phyloP scores from a whole-genome alignment of 768 basidiomycete species.

The Hirschioporus abietinus region DNA sequence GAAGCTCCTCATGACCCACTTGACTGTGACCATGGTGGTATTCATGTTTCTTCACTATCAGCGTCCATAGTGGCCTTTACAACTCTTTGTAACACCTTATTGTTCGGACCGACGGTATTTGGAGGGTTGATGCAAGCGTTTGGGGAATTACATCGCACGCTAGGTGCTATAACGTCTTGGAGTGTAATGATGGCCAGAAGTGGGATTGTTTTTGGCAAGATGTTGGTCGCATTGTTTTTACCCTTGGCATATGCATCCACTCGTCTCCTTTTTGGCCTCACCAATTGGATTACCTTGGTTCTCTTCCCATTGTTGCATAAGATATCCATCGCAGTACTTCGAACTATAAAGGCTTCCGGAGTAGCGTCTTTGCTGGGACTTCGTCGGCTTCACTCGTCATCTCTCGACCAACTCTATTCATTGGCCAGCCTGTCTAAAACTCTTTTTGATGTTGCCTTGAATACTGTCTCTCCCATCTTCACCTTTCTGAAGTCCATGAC shows the following conservation, averaged over 20 bases:
- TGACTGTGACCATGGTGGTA: background rate
- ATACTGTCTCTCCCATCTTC: too few relatives aligned
- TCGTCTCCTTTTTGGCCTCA: background rate
- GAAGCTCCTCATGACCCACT: background rate
- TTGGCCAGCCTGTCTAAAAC: background rate
- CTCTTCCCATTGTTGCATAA: background rate
- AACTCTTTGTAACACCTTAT: background rate
- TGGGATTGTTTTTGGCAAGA: background rate
- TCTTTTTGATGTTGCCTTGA: too few relatives aligned
- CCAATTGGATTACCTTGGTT: background rate
- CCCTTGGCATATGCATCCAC: background rate
- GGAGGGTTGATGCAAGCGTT: background rate
- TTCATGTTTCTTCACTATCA: background rate
- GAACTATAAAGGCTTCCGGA: background rate
- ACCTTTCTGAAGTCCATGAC: too few relatives aligned
- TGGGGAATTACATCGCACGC: too few relatives aligned
- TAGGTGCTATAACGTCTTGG: background rate
- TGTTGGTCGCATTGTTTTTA: background rate
- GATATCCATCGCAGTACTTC: background rate
- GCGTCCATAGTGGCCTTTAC: background rate
- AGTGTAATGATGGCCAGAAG: background rate
- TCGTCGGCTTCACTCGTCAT: background rate
- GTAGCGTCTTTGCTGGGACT: background rate
- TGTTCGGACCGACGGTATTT: background rate
- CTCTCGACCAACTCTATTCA: background rate